Conservation (phyloP, 1,284 basidiomycete species). For the Melampsora americana region DNA sequence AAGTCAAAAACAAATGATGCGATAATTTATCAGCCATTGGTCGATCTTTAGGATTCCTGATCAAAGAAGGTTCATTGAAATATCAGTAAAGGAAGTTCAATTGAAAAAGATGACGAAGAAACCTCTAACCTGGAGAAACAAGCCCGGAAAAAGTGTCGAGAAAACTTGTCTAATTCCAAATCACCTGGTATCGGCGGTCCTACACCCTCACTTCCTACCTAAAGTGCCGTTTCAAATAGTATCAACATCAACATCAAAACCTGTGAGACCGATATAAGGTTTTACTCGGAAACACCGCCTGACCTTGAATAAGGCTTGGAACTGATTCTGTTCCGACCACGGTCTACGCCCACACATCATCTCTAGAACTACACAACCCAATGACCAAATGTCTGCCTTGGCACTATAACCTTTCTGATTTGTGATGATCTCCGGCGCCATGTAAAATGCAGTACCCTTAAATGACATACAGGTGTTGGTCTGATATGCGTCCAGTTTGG, state of each 20-base stretch:
- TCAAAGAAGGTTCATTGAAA: neutral
- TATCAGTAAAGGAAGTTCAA: neutral
- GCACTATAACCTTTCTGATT: constrained; percentile 82
- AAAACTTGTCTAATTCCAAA: constrained; percentile 68
- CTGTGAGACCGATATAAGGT: neutral
- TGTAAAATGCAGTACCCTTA: constrained; percentile 96
- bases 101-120: constrained; percentile 16
- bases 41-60: constrained; percentile 56
- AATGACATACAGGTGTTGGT: constrained; percentile 71
- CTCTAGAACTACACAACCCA: constrained; percentile 93
- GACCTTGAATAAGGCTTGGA: constrained; percentile 91
- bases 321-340: constrained; percentile 81
- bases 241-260: constrained; percentile 9
- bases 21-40: constrained; percentile 79
- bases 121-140: constrained; percentile 79
- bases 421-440: constrained; percentile 94
- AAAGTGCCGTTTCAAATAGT: constrained; percentile 45
- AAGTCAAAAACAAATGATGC: constrained; percentile 75
- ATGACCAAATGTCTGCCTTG: constrained; percentile 97
- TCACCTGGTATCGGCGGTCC: constrained; percentile 85
- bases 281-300: constrained; percentile 46
- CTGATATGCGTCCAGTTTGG: constrained; percentile 71
- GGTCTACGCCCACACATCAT: constrained; percentile 95
- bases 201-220: constrained; percentile 75
- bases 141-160: constrained; percentile 77